Conservation (phyloP, 2,329 filamentous ascomycete species). For the Penicillium sp. region DNA sequence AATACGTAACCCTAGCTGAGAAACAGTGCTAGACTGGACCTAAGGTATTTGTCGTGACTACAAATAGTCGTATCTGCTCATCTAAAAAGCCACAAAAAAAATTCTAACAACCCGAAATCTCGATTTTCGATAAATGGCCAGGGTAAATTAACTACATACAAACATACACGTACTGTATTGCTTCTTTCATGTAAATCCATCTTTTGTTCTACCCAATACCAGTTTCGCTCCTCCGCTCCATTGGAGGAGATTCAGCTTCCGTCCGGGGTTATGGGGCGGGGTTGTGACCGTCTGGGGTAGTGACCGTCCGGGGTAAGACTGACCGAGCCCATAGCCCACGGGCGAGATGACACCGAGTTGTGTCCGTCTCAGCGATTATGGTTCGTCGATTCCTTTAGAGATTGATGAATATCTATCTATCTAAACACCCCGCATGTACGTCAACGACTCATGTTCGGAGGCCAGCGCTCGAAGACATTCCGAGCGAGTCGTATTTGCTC, state of each 20-base stretch:
- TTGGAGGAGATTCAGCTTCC: slow-evolving; percentile 20
- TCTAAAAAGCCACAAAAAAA: no score
- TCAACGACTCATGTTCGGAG: slow-evolving; percentile 4
- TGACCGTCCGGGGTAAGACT: slow-evolving; percentile 20
- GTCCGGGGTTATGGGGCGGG: slow-evolving; percentile 20
- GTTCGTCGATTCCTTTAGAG: slow-evolving; percentile 8
- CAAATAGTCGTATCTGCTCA: no score
- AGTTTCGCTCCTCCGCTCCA: background rate
- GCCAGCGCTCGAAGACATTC: slow-evolving; percentile 10
- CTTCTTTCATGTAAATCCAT: no score
- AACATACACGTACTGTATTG: no score
- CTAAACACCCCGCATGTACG: no score
- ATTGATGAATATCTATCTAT: slow-evolving; percentile 5
- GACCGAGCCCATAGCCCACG: slow-evolving; percentile 14
- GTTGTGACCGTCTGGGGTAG: slow-evolving; percentile 20
- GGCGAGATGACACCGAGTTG: slow-evolving; percentile 15
- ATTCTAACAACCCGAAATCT: no score
- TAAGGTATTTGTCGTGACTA: no score
- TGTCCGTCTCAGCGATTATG: slow-evolving; percentile 4
- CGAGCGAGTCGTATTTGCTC: slow-evolving; percentile 11
- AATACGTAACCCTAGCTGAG: no score
- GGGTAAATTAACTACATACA: no score
- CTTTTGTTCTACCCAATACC: background rate
- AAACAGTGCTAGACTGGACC: no score
- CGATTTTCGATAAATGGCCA: no score